Conservation (phyloP, 306 rosid genomes). For the Cucurbita maxima region DNA sequence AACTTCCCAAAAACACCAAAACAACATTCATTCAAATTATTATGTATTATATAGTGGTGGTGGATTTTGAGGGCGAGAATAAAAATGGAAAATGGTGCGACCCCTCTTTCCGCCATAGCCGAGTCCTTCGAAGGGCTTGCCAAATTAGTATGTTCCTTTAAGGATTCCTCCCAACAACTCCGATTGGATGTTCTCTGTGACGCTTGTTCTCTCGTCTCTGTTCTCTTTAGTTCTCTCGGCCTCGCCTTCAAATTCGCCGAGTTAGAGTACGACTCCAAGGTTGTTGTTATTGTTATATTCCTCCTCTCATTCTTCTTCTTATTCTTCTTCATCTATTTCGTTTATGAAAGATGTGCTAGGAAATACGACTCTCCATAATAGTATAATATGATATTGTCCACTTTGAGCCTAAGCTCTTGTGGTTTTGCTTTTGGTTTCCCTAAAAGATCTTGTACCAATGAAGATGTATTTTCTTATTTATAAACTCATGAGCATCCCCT, state of each 20-base stretch:
- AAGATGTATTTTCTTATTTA: no score
- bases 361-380: no score
- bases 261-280: conserved; percentile 82
- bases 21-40: background rate
- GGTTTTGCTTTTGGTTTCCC: no score
- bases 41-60: background rate
- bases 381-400: no score
- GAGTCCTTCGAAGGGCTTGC: conserved; percentile 61
- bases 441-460: no score
- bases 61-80: background rate
- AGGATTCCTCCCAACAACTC: conserved; percentile 9
- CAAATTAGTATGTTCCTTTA: conserved; percentile 1
- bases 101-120: conserved; percentile 51
- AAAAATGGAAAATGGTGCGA: background rate
- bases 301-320: background rate
- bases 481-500: no score
- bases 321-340: background rate
- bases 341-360: no score
- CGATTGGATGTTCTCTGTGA: conserved; percentile 45
- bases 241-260: conserved; percentile 93
- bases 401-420: no score
- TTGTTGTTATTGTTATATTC: background rate
- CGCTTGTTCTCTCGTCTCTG: conserved; percentile 45
- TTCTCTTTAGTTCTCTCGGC: conserved; percentile 74
- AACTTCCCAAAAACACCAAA: background rate